Conservation (phyloP, 116 monocot species). For the Zostera marina region DNA sequence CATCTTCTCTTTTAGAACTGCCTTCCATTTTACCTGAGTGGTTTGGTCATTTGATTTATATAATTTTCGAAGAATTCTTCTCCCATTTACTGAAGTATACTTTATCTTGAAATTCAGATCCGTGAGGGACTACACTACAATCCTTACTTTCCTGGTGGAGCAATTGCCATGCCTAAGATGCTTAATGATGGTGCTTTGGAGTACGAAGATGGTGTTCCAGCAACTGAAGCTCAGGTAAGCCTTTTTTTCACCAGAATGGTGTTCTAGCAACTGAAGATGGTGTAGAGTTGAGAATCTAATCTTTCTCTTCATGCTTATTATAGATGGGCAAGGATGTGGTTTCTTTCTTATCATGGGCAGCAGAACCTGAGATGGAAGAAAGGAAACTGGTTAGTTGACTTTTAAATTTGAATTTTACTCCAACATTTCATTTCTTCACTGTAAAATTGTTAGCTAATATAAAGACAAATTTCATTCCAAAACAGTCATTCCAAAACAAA, state of each 20-base stretch:
- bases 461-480: too few species aligned
- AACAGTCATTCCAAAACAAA: too few species aligned
- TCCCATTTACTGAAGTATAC: neutral
- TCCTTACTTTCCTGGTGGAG: constrained; percentile 92
- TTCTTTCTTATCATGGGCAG: constrained; percentile 87
- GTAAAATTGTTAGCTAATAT: too few species aligned
- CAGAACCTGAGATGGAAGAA: constrained; percentile 99
- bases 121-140: constrained; percentile 73
- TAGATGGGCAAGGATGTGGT: constrained; percentile 99
- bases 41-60: neutral
- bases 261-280: too few species aligned
- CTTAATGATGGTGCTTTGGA: constrained; percentile 84
- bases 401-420: too few species aligned
- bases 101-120: constrained; percentile 16
- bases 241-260: neutral
- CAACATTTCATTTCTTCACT: too few species aligned
- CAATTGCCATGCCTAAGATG: constrained; percentile 95
- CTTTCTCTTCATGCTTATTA: constrained; percentile 7
- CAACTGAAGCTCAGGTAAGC: constrained; percentile 80
- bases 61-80: too few species aligned
- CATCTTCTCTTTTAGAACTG: too few species aligned
- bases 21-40: too few species aligned
- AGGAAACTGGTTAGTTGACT: constrained; percentile 55
- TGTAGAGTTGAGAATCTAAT: neutral
- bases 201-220: constrained; percentile 90